Evolutionary conservation across 306 rosid species (phyloP), one percentile per base, ranked within the genome.

Genomic region (Quercus wislizeni): DNA sequence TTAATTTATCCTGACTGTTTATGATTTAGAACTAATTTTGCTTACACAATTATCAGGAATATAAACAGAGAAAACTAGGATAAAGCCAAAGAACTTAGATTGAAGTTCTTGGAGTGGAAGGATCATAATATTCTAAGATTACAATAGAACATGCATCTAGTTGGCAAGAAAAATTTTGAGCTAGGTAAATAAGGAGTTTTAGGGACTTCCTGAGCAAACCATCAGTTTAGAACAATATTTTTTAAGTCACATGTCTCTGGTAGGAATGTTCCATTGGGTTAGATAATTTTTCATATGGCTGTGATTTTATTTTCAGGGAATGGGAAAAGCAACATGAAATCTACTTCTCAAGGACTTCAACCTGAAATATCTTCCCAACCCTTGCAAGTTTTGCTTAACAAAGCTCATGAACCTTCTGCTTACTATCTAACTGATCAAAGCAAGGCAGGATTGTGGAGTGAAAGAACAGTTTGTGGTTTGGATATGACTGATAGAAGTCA

Each of bases 331-430:
- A 84, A 58, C 78, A 46, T 78, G 70, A 89, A 84, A 75, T n/a
- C 85, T 64, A 43, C 74, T 80, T 70, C 90, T 59, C 88, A 88
- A 25, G 84, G 81, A 85, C 79, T 80, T 79, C 91, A 84, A 78
- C 86, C 76, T 11, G 96, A 91, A 59, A 87, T 69, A 7, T 78
- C 92, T 49, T 85, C 92, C 72, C 92, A 90, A 70, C 76, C 89
- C 62, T 55, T 83, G 75, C 96, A 85, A 74, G 88, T 78, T 77
- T 81, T 89, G 62, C 43, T 65, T 30, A 78, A 69, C 83, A 84
- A 83, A 76, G 87, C 76, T 74, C 88, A 73, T 28, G 97, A 90
- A 76, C 81, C 84, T 74, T 78, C 87, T 62, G 82, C 75, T 69
- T 82, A 83, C 76, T 83, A 65, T 87, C 74, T 78, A 28, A 68